phyloP scores from a whole-genome alignment of 768 basidiomycete species.

The Kwoniella sp. region DNA sequence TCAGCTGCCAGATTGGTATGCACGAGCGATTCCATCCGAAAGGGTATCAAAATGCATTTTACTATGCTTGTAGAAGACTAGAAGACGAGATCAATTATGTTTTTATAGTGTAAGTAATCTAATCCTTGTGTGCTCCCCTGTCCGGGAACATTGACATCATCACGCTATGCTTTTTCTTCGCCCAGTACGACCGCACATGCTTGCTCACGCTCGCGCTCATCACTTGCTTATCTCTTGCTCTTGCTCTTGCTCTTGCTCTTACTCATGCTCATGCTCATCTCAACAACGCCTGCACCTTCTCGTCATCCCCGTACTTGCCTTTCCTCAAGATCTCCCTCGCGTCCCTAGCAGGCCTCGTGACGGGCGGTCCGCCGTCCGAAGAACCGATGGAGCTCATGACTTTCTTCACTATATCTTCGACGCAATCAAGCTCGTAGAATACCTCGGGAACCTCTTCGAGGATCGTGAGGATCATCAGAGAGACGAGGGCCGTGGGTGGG shows the following conservation, averaged over 20 bases:
- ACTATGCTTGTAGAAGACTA: no score
- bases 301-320: slow-evolving; percentile 55
- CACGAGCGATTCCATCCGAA: no score
- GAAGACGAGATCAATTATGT: no score
- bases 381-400: slow-evolving; percentile 69
- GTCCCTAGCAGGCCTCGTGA: slow-evolving; percentile 79
- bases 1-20: no score
- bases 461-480: slow-evolving; percentile 51
- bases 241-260: no score
- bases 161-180: no score
- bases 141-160: no score
- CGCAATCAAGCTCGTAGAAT: slow-evolving; percentile 68
- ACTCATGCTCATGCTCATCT: no score
- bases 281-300: slow-evolving; percentile 49
- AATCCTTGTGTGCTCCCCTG: no score
- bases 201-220: no score
- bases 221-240: background rate
- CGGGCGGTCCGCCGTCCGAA: slow-evolving; percentile 64
- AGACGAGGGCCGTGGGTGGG: slow-evolving; percentile 62
- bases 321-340: slow-evolving; percentile 60
- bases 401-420: slow-evolving; percentile 72
- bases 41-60: no score
- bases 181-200: background rate
- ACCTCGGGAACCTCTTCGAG: slow-evolving; percentile 61
- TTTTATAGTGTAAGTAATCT: no score